These are phyloP conservation scores for Populus hybrid DNA, from an alignment of 441 rosid genomes.

Conservation along the genomic window DNA sequence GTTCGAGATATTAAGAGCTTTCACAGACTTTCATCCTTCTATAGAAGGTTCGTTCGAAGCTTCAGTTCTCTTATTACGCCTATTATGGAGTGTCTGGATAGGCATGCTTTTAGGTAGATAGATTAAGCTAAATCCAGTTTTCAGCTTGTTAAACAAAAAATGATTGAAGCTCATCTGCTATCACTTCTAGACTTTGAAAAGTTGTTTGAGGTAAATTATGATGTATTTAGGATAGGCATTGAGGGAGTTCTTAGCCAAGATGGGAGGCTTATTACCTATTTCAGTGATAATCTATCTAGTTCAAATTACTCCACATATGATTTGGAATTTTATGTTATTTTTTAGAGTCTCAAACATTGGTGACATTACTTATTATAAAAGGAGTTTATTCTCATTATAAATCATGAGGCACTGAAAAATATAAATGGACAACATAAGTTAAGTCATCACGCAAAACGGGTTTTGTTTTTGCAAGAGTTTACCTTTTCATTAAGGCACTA, in stretches of 20 bases:
- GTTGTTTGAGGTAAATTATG: neutral
- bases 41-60: neutral
- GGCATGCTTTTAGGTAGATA: neutral
- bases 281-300: no score
- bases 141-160: neutral
- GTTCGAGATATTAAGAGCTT: no score
- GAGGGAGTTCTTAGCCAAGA: neutral
- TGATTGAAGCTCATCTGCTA: neutral
- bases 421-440: neutral
- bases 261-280: no score
- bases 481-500: neutral
- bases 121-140: neutral
- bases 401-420: neutral
- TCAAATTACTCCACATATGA: neutral
- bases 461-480: no score
- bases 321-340: neutral
- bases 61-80: neutral
- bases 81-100: neutral
- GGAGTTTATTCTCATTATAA: neutral
- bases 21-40: neutral
- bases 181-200: neutral
- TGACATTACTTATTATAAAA: no score
- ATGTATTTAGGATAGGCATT: no score
- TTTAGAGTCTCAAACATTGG: no score
- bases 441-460: no score